Conservation (phyloP, 1,284 basidiomycete species). For the Cyathus olla region DNA sequence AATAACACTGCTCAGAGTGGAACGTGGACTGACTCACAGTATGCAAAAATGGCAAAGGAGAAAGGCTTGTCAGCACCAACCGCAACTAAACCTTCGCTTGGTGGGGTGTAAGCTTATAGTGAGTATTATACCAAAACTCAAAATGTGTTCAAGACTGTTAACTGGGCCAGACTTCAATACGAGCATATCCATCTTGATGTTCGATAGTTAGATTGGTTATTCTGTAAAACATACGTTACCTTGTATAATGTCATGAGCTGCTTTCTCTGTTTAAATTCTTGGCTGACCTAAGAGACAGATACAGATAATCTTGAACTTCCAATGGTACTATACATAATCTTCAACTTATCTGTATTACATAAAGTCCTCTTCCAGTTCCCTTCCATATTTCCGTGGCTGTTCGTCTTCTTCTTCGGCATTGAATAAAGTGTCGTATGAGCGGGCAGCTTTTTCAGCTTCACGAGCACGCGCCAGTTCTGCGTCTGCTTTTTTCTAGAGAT, state of each 20-base stretch:
- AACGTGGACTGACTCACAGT: conserved; percentile 21
- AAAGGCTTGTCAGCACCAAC: conserved; percentile 36
- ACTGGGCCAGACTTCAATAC: no score
- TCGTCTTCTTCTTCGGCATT: conserved; percentile 61
- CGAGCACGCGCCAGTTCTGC: conserved; percentile 71
- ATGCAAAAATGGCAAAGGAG: conserved; percentile 26
- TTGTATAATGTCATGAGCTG: not conserved
- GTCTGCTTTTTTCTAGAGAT: conserved; percentile 76
- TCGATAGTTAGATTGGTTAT: no score
- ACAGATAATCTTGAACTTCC: no score
- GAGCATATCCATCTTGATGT: no score
- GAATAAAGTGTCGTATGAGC: conserved; percentile 82
- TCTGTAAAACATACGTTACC: no score
- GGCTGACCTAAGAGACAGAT: no score
- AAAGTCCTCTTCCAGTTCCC: conserved; percentile 77
- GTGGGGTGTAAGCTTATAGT: conserved; percentile 3
- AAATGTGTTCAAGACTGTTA: no score
- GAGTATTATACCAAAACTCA: no score
- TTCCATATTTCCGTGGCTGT: conserved; percentile 61
- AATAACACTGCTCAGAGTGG: not conserved
- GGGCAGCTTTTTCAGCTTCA: conserved; percentile 82
- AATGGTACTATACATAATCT: not conserved
- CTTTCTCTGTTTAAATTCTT: no score
- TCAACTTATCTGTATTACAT: conserved; percentile 49
- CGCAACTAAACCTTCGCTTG: conserved; percentile 24